Percentiles rank a stretch among this genome's conserved stretches.
These are phyloP conservation scores for Fusarium sp. DNA, from an alignment of 2,329 filamentous ascomycete genomes.

Conservation along the genomic window DNA sequence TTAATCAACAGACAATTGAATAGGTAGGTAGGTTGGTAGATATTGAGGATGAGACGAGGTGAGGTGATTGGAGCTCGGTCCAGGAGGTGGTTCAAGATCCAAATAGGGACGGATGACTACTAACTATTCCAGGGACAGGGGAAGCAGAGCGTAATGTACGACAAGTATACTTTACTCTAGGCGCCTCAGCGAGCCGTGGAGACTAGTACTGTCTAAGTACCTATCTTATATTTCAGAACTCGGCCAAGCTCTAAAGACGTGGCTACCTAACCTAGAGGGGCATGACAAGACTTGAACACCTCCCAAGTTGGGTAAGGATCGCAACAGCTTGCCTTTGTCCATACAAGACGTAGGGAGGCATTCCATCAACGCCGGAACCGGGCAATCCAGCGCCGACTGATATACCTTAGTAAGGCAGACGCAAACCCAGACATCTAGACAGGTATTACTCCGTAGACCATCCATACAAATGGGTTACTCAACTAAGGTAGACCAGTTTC, in stretches of 20 bases:
- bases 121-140: not conserved
- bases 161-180: not conserved
- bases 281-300: not conserved
- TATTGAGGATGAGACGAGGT: slow-evolving; percentile 18
- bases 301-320: not conserved
- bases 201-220: not conserved
- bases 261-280: not conserved
- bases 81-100: slow-evolving; percentile 12
- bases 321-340: not conserved
- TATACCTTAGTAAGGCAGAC: not conserved
- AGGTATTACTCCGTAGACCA: not conserved
- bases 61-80: slow-evolving; percentile 28
- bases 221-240: not conserved
- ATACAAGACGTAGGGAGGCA: not conserved
- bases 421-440: not conserved
- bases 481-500: not conserved
- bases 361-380: slow-evolving; percentile 11
- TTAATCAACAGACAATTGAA: not conserved
- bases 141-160: not conserved
- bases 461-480: not conserved
- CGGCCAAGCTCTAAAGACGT: not conserved
- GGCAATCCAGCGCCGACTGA: not conserved
- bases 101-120: slow-evolving; percentile 21
- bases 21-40: not conserved
- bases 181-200: not conserved